phyloP scores from a whole-genome alignment of 306 rosid genomes.

The Malus sylvestris region DNA sequence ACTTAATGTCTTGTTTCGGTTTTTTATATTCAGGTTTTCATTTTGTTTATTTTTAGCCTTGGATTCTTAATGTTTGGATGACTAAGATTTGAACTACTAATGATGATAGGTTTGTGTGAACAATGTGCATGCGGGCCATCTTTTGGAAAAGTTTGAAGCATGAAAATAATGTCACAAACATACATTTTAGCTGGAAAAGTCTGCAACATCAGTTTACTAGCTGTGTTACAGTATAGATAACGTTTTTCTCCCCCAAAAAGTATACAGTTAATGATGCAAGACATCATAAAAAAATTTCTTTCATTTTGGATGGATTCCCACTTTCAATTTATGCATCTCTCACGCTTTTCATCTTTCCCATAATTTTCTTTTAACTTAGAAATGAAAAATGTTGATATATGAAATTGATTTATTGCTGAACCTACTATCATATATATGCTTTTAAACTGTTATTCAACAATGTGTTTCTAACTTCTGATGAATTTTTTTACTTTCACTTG shows the following conservation, averaged over 20 bases:
- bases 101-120: background rate
- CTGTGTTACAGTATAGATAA: background rate
- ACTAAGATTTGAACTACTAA: background rate
- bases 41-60: background rate
- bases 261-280: background rate
- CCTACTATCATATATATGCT: background rate
- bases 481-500: background rate
- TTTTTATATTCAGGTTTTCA: background rate
- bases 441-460: background rate
- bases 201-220: background rate
- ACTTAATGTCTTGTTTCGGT: background rate
- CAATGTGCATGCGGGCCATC: background rate
- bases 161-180: background rate
- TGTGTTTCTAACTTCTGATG: background rate
- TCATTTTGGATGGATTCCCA: background rate
- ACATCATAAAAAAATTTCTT: background rate
- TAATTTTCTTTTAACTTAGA: background rate
- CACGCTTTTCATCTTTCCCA: background rate
- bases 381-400: background rate
- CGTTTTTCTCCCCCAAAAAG: background rate
- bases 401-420: background rate
- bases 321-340: background rate
- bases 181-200: background rate
- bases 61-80: background rate
- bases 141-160: background rate